Percentiles rank a stretch among this genome's conserved stretches.
These are phyloP conservation scores for Boletus sp. DNA, from an alignment of 768 basidiomycete genomes.

Conservation along the genomic window DNA sequence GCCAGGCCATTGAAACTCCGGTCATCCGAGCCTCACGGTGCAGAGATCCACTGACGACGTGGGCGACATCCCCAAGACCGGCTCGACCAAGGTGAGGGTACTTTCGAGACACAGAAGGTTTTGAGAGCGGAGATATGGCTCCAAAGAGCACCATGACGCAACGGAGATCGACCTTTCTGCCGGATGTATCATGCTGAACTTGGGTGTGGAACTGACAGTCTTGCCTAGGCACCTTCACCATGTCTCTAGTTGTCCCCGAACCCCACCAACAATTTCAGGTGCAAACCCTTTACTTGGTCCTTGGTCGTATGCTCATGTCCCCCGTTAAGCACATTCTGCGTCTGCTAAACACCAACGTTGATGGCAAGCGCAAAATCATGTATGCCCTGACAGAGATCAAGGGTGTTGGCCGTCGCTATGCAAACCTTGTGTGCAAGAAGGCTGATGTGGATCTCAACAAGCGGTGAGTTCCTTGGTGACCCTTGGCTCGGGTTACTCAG, in stretches of 20 bases:
- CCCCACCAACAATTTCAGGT: slow-evolving; percentile 95
- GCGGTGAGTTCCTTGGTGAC: slow-evolving; percentile 59
- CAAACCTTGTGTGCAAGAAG: slow-evolving; percentile 99
- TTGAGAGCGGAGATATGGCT: background rate
- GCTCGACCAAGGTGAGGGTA: slow-evolving; percentile 27
- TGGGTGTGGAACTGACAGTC: slow-evolving; percentile 17
- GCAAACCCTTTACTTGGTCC: slow-evolving; percentile 13
- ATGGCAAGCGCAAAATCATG: slow-evolving; percentile 99
- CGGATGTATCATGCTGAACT: slow-evolving; percentile 19
- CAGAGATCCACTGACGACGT: slow-evolving; percentile 9
- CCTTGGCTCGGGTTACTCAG: slow-evolving; percentile 2
- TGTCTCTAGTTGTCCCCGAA: slow-evolving; percentile 98
- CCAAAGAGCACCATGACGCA: background rate
- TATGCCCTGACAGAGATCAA: slow-evolving; percentile 99
- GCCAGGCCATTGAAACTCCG: slow-evolving; percentile 26
- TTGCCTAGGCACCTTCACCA: slow-evolving; percentile 34
- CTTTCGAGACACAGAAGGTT: background rate
- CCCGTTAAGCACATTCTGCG: slow-evolving; percentile 88
- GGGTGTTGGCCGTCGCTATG: slow-evolving; percentile 98
- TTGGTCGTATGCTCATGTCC: slow-evolving; percentile 1
- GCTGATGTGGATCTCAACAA: slow-evolving; percentile 99
- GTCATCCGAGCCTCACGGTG: background rate
- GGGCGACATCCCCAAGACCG: slow-evolving; percentile 16
- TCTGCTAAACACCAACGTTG: slow-evolving; percentile 99
- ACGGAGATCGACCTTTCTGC: slow-evolving; percentile 1